Percentiles rank a stretch among this genome's conserved stretches.
phyloP scores from a whole-genome alignment of 2,329 filamentous ascomycete genomes.

The Verticillium zaregamsianum region DNA sequence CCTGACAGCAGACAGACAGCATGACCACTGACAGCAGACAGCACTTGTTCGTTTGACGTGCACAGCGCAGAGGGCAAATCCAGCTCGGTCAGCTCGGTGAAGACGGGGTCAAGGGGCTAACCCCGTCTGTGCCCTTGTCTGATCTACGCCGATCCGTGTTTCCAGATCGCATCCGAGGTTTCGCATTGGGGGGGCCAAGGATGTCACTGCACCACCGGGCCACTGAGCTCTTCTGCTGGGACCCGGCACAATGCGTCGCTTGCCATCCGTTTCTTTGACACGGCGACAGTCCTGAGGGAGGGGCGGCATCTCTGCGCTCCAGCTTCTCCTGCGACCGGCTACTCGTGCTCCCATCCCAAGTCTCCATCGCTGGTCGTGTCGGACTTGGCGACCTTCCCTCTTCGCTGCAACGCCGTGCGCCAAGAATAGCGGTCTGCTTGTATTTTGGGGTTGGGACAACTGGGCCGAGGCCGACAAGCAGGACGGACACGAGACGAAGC shows the following conservation, averaged over 20 bases:
- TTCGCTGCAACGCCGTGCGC: background rate
- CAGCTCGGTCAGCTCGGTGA: background rate
- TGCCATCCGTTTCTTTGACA: background rate
- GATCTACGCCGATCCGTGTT: background rate
- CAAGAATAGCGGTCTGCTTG: background rate
- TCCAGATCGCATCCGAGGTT: conserved; percentile 1
- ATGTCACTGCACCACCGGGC: background rate
- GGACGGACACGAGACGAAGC: background rate
- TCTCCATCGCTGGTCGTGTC: conserved; percentile 1
- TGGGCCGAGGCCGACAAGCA: background rate
- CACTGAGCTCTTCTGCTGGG: background rate
- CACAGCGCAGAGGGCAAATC: too few species aligned
- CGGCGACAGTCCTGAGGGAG: background rate
- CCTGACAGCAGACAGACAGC: too few species aligned
- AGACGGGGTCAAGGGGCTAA: too few species aligned
- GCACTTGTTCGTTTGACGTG: too few species aligned
- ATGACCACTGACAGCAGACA: too few species aligned
- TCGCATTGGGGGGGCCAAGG: conserved; percentile 1
- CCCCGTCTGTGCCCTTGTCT: conserved; percentile 1
- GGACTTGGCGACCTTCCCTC: background rate
- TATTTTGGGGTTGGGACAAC: background rate
- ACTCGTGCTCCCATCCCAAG: background rate
- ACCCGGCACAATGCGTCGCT: background rate
- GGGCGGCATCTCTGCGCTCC: background rate
- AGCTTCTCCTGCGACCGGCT: background rate